Percentiles rank a stretch among this genome's conserved stretches.
phyloP scores from a whole-genome alignment of 805 yeast genomes.

The Yueomyces sinensis region DNA sequence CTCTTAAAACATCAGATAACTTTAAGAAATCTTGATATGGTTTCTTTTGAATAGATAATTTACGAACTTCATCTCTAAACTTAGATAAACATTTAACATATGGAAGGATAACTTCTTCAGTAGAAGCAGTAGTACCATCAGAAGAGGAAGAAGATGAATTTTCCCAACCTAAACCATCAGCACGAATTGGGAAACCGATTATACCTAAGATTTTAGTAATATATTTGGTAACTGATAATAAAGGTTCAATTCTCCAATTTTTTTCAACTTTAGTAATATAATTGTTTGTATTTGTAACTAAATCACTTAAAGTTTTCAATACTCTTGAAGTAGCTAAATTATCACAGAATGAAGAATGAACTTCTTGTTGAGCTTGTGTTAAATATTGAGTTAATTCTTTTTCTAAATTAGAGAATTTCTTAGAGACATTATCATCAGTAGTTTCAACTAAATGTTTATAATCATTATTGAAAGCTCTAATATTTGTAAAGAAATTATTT shows the following conservation, averaged over 20 bases:
- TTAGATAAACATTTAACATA: constrained; percentile 62
- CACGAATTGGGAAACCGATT: constrained; percentile 63
- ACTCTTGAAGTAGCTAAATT: constrained; percentile 73
- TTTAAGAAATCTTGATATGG: constrained; percentile 39
- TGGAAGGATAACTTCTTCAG: constrained; percentile 68
- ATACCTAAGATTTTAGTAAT: constrained; percentile 56
- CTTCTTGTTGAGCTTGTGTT: constrained; percentile 37
- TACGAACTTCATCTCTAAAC: constrained; percentile 75
- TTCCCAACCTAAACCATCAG: constrained; percentile 74
- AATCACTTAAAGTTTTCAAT: constrained; percentile 47
- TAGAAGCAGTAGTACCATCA: constrained; percentile 12
- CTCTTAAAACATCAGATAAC: constrained; percentile 67
- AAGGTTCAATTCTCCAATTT: constrained; percentile 49
- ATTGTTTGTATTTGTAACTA: constrained; percentile 58
- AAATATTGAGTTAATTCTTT: constrained; percentile 40
- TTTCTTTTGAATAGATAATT: constrained; percentile 51
- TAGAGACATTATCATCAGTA: constrained; percentile 37
- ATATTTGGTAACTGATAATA: constrained; percentile 52
- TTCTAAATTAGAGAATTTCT: constrained; percentile 46
- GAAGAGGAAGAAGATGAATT: constrained; percentile 23
- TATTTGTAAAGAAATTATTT: constrained; percentile 72
- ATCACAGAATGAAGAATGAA: constrained; percentile 76
- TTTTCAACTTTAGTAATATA: constrained; percentile 47
- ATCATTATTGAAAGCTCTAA: constrained; percentile 71
- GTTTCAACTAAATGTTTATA: constrained; percentile 35